Evolutionary conservation across 495 filamentous ascomycete genomes (phyloP).

Genomic region (Aspergillus incahuasiensis): DNA sequence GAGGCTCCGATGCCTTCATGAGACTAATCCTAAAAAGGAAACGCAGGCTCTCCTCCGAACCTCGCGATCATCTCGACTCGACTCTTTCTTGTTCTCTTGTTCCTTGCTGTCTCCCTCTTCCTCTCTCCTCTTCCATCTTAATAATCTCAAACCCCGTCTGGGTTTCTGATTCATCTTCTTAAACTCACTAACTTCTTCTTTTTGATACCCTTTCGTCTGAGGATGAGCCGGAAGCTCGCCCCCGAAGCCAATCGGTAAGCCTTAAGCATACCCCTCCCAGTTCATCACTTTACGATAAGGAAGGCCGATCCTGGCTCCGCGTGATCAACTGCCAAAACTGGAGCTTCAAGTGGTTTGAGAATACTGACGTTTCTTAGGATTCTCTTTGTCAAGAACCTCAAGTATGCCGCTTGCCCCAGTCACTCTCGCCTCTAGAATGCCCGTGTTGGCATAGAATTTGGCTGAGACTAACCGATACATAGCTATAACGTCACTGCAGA

Average conservation of each 20-base stretch:
- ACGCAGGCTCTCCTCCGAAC: slow-evolving; percentile 19
- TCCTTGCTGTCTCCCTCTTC: slow-evolving; percentile 10
- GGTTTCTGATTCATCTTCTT: slow-evolving; percentile 16
- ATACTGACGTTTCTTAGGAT: slow-evolving; percentile 52
- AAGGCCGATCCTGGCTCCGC: slow-evolving; percentile 15
- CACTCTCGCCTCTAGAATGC: slow-evolving; percentile 10
- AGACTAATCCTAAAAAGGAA: slow-evolving; percentile 32
- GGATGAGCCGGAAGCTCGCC: slow-evolving; percentile 72
- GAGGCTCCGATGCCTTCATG: slow-evolving; percentile 1
- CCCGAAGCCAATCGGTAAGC: slow-evolving; percentile 93
- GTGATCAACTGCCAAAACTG: slow-evolving; percentile 8
- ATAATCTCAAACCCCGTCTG: slow-evolving; percentile 13
- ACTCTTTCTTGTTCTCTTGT: slow-evolving; percentile 14
- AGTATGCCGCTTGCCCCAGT: slow-evolving; percentile 48
- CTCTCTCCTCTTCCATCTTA: slow-evolving; percentile 12
- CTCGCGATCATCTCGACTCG: slow-evolving; percentile 23
- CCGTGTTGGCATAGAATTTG: background rate
- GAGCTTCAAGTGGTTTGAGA: background rate
- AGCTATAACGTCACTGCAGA: slow-evolving; percentile 96
- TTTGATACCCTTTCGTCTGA: slow-evolving; percentile 24
- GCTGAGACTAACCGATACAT: slow-evolving; percentile 10
- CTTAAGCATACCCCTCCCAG: slow-evolving; percentile 30
- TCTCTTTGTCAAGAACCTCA: slow-evolving; percentile 98
- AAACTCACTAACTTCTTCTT: slow-evolving; percentile 2
- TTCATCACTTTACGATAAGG: slow-evolving; percentile 10